These are phyloP conservation scores for Neospermospora avenae DNA, from an alignment of 2,329 filamentous ascomycete genomes.

Conservation along the genomic window DNA sequence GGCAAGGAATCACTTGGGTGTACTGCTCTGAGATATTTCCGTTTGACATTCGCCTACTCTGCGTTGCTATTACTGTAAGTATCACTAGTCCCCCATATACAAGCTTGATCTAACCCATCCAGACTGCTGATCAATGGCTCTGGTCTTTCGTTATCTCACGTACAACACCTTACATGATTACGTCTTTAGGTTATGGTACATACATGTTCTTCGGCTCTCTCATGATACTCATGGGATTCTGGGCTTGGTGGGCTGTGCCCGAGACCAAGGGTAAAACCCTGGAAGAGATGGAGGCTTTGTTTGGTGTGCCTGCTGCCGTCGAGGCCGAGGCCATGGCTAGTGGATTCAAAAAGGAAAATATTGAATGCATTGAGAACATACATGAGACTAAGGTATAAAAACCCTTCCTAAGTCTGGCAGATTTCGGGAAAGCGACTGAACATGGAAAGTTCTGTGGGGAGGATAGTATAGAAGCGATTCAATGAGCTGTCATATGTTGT, in stretches of 20 bases:
- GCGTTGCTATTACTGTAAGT: conserved; percentile 11
- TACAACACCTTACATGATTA: conserved; percentile 39
- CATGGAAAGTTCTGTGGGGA: background rate
- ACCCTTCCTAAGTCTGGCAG: background rate
- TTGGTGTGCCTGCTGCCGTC: conserved; percentile 22
- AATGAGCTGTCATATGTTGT: too few relatives aligned
- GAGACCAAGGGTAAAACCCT: conserved; percentile 45
- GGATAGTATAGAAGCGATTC: background rate
- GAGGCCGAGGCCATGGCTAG: background rate
- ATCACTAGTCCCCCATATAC: conserved; percentile 18
- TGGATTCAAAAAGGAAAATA: background rate
- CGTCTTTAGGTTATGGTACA: conserved; percentile 38
- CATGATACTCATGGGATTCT: conserved; percentile 39
- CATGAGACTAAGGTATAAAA: background rate
- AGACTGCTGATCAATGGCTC: conserved; percentile 27
- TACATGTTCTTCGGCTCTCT: conserved; percentile 45
- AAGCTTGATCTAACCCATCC: conserved; percentile 4
- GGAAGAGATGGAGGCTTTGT: conserved; percentile 43
- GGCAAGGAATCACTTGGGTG: conserved; percentile 41
- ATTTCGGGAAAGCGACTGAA: background rate
- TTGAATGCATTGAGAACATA: background rate
- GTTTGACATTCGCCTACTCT: conserved; percentile 35
- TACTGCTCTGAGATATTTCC: conserved; percentile 43
- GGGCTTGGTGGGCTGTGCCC: conserved; percentile 42
- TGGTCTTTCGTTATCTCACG: conserved; percentile 30